These are phyloP conservation scores for Hawksworthiomyces lignivorus DNA, from an alignment of 2,329 filamentous ascomycete genomes.

Conservation along the genomic window DNA sequence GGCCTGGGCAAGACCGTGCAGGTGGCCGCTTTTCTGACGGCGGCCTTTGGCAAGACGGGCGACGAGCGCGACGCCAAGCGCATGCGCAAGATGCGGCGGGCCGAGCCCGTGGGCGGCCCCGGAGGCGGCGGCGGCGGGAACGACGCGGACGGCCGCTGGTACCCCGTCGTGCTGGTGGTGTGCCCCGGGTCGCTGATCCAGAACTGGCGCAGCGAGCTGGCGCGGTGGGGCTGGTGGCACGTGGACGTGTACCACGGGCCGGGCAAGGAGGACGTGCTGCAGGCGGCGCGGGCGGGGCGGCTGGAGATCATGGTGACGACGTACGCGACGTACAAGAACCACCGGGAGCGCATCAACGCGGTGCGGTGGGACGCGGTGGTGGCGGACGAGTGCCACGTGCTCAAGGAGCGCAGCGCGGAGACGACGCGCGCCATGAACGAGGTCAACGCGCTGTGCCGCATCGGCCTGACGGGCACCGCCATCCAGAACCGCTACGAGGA, in stretches of 20 bases:
- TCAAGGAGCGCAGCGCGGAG: conserved; percentile 73
- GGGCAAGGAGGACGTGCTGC: conserved; percentile 60
- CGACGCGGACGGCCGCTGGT: conserved; percentile 52
- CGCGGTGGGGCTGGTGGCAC: conserved; percentile 94
- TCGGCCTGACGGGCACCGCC: conserved; percentile 88
- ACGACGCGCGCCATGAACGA: conserved; percentile 82
- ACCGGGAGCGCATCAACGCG: conserved; percentile 66
- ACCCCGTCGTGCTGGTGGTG: conserved; percentile 75
- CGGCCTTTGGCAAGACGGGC: conserved; percentile 87
- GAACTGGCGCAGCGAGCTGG: conserved; percentile 85
- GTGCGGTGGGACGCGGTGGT: conserved; percentile 90
- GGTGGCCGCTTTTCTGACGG: conserved; percentile 84
- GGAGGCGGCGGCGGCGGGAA: conserved; percentile 18
- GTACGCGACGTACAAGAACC: conserved; percentile 81
- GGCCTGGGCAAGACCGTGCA: conserved; percentile 95
- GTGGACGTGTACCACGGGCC: conserved; percentile 72
- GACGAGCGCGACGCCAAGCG: conserved; percentile 79
- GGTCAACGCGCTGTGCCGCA: conserved; percentile 83
- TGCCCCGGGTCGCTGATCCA: conserved; percentile 82
- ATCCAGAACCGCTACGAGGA: conserved; percentile 99
- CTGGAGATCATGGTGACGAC: conserved; percentile 92
- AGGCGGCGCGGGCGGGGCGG: conserved; percentile 65
- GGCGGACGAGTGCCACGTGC: conserved; percentile 84
- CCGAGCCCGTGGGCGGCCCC: conserved; percentile 20
- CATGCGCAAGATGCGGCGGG: conserved; percentile 75